Evolutionary conservation across 768 basidiomycete species (phyloP).

Genomic region (Multifurca ochricompacta): DNA sequence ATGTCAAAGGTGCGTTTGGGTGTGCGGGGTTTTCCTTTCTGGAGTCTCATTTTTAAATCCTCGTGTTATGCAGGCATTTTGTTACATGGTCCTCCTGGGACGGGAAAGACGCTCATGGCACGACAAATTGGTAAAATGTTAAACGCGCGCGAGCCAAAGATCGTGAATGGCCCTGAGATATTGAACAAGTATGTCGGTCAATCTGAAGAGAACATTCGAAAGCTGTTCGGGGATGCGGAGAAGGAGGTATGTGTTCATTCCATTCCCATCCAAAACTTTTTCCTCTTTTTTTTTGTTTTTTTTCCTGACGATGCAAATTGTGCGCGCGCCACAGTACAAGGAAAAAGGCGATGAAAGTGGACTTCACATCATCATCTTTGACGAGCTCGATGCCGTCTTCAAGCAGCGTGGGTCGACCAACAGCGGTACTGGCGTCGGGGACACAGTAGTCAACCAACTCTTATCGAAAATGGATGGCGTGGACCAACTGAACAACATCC

Average conservation of each 20-base stretch:
- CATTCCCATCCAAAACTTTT: too few relatives aligned
- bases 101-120: constrained; percentile 96
- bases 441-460: constrained; percentile 97
- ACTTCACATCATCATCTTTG: constrained; percentile 98
- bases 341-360: constrained; percentile 96
- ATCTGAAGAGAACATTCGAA: constrained; percentile 95
- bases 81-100: constrained; percentile 93
- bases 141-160: constrained; percentile 94
- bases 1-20: constrained; percentile 75
- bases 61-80: constrained; percentile 59
- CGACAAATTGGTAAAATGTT: constrained; percentile 99
- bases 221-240: constrained; percentile 97
- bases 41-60: too few relatives aligned
- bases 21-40: neutral
- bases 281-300: too few relatives aligned
- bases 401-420: constrained; percentile 94
- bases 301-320: too few relatives aligned
- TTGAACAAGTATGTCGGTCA: constrained; percentile 96
- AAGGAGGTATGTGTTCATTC: constrained; percentile 69
- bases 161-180: constrained; percentile 97
- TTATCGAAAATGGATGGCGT: constrained; percentile 99
- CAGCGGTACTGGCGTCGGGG: constrained; percentile 94
- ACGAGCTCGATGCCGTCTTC: constrained; percentile 97
- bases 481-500: constrained; percentile 96
- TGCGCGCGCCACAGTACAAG: constrained; percentile 94